Conservation (phyloP, 257 asterid genomes). For the Pogostemon cablin region DNA sequence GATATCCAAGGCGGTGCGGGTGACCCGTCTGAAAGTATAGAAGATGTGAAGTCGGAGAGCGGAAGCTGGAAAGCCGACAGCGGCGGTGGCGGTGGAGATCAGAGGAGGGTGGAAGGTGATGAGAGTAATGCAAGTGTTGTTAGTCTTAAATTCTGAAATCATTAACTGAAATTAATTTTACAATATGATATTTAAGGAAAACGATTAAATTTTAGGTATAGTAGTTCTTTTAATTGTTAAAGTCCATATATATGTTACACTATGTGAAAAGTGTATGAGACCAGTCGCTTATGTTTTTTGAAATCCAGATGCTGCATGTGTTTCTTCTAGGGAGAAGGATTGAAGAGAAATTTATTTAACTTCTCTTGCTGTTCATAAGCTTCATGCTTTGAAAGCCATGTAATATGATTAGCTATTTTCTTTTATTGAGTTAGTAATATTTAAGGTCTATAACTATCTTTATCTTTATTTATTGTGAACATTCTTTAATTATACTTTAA, state of each 20-base stretch:
- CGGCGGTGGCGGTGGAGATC: conserved; percentile 64
- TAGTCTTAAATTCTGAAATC: conserved; percentile 58
- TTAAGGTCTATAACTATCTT: too few species aligned
- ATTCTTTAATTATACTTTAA: too few species aligned
- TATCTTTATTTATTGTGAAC: too few species aligned
- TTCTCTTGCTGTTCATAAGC: neutral
- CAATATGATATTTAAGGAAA: conserved; percentile 21
- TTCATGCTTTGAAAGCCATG: conserved; percentile 12
- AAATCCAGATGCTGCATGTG: neutral
- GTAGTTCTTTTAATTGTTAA: neutral
- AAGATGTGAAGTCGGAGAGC: conserved; percentile 87
- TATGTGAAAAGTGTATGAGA: conserved; percentile 33
- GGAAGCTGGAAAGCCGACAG: conserved; percentile 89
- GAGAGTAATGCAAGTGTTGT: conserved; percentile 64
- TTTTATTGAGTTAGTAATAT: too few species aligned
- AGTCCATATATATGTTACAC: conserved; percentile 20
- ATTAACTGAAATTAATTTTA: conserved; percentile 16
- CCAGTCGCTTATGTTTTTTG: conserved; percentile 21
- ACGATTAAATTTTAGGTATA: conserved; percentile 27
- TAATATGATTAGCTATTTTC: too few species aligned
- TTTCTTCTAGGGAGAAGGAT: neutral
- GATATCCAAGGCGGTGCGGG: conserved; percentile 55
- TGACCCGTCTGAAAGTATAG: conserved; percentile 78
- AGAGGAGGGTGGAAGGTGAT: conserved; percentile 52
- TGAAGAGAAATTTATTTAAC: neutral